Base-by-base conservation (phyloP, 2,329 filamentous ascomycete genomes). In the Colletotrichum chrysophilum region DNA sequence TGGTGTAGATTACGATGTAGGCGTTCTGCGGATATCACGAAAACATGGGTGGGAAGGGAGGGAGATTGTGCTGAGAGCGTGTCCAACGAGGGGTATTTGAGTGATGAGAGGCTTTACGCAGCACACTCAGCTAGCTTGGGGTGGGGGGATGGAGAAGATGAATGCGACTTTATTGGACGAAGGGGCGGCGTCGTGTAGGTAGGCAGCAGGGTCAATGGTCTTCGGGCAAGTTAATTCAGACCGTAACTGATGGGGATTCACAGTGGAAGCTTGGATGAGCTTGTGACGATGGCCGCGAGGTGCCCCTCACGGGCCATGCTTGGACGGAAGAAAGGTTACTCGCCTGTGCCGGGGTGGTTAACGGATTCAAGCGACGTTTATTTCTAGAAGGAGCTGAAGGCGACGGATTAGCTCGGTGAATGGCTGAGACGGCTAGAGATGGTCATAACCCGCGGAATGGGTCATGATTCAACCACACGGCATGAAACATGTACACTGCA, bases 1-100 rank as follows among this genome's bases (percentile, higher is more conserved):
- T 87, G 26, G 34, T 52, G 64, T 48, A 13, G 24, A 28, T 66
- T 24, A 12, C 18, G 43, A 12, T 21, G 18, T 52, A 52, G 26
- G 26, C 58, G 18, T 32, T 21, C 13, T 61, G 58, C 14, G 58
- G 18, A 12, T 61, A 61, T 34, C 58, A n/a, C 28, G 28, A n/a
- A 66, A n/a, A 52, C 13, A 34, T 43, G 18, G 28, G 14, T 13
- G 30, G 26, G n/a, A 32, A 21, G 28, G 28, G 18, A 16, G 28
- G 13, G 3, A 6, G 4, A 66, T 14, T 9, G 8, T 4, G 8
- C 16, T 5, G 32, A 28, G 16, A 43, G 18, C 10, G 16, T 32
- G 18, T 21, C 14, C 28, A 18, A 26, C 21, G 65, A 69, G 43
- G 58, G 58, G 68, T 65, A 24, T 70, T 48, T 52, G 68, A 70